Conservation (phyloP, 106 monocot species). For the Alisma plantagoaquatica region DNA sequence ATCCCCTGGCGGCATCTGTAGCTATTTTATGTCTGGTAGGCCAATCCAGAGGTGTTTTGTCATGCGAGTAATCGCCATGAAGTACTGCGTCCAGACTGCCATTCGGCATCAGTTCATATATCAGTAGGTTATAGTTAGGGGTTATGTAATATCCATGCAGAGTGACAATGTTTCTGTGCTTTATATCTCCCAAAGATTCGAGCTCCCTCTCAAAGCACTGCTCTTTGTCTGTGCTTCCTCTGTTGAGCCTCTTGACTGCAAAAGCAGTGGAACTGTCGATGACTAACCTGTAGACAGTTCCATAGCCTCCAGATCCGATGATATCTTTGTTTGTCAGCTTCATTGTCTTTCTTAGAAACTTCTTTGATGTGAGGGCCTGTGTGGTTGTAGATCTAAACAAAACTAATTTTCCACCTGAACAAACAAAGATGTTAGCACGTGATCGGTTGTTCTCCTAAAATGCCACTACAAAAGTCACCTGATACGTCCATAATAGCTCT, state of each 20-base stretch:
- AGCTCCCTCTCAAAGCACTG: slow-evolving; percentile 87
- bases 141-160: slow-evolving; percentile 79
- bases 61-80: slow-evolving; percentile 37
- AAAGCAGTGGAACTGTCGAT: slow-evolving; percentile 45
- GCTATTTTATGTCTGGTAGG: slow-evolving; percentile 52
- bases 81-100: slow-evolving; percentile 64
- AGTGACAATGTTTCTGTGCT: slow-evolving; percentile 69
- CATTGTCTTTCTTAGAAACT: slow-evolving; percentile 56
- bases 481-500: slow-evolving; percentile 45
- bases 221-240: slow-evolving; percentile 30
- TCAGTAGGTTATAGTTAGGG: slow-evolving; percentile 62
- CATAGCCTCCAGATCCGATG: slow-evolving; percentile 77
- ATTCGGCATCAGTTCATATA: slow-evolving; percentile 85
- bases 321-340: slow-evolving; percentile 82
- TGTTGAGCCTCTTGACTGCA: slow-evolving; percentile 85
- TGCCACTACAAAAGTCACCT: too few relatives aligned
- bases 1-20: slow-evolving; percentile 58
- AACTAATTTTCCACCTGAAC: slow-evolving; percentile 67
- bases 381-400: slow-evolving; percentile 47
- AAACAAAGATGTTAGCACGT: too few relatives aligned
- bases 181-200: slow-evolving; percentile 72
- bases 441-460: too few relatives aligned
- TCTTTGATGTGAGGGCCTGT: slow-evolving; percentile 33
- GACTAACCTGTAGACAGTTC: slow-evolving; percentile 57
- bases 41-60: slow-evolving; percentile 52